Conservation (phyloP, 768 basidiomycete genomes). For the Pholiota molesta region DNA sequence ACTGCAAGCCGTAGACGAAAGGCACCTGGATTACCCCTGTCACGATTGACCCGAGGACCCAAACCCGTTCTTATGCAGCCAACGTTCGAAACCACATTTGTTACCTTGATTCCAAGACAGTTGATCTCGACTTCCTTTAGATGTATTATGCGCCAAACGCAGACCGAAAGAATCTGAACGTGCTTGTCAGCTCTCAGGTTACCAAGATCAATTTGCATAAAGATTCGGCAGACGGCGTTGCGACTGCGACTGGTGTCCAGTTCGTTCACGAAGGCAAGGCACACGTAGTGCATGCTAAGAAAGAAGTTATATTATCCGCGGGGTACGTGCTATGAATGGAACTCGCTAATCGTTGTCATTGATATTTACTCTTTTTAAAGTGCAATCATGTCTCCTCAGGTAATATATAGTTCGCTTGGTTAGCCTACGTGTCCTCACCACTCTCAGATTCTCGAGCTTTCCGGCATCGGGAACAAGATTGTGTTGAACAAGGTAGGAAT, state of each 20-base stretch:
- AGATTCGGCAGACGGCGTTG: background rate
- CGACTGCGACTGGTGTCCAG: background rate
- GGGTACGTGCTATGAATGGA: no score
- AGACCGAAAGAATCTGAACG: background rate
- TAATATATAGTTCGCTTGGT: no score
- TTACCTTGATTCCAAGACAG: background rate
- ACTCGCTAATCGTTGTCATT: no score
- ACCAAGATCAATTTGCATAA: background rate
- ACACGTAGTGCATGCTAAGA: background rate
- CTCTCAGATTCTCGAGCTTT: conserved; percentile 2
- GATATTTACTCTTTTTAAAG: background rate
- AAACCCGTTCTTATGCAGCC: background rate
- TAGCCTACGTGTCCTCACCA: no score
- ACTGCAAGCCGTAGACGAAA: background rate
- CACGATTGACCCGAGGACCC: background rate
- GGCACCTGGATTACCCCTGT: background rate
- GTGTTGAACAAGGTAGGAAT: background rate
- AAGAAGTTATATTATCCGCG: background rate
- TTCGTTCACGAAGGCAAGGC: background rate
- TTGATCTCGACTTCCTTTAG: background rate
- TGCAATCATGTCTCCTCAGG: background rate
- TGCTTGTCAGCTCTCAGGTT: background rate
- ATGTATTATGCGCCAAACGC: background rate
- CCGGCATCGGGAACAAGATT: conserved; percentile 2
- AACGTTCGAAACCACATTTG: background rate